Base-by-base conservation (phyloP, 768 basidiomycete species). In the Lactifluus piperatus region DNA sequence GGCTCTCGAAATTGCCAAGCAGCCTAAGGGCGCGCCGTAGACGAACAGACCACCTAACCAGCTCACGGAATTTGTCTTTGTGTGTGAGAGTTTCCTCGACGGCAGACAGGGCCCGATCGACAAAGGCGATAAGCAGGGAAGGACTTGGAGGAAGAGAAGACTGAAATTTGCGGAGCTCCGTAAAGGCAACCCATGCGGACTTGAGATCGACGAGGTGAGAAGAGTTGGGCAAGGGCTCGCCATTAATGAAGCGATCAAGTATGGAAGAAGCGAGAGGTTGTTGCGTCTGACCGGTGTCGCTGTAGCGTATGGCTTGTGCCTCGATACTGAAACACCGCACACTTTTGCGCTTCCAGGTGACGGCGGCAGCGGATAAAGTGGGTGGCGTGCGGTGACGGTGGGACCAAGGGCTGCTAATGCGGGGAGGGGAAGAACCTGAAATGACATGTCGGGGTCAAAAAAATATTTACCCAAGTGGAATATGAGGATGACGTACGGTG, bases 61-160 rank as follows among this genome's bases (percentile, higher is more conserved):
- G 50, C 24, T 62, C 55, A 4, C 47, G 60, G 51, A 48, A 27
- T 50, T 58, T 51, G 20, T 64, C 46, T 26, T 30, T 24, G 27
- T 41, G 36, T n/a, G 30, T 27, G 49, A 55, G 54, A 13, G 53
- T 30, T 20, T 18, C 46, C 47, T 64, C 64, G n/a, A 63, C n/a
- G 37, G 36, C 41, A 22, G 61, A 46, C 13, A 58, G 36, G 2
- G 54, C 57, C n/a, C 62, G 62, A 62, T 64, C 64, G 26, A 58
- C 49, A 26, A 64, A 64, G 22, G 20, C 30, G 43, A 64, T 48
- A 48, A 53, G 34, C 59, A 56, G 43, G 44, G 54, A 47, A 34
- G 54, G 30, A 16, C 32, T 29, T 9, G 30, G 49, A 7, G 56
- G 44, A 5, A 51, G 30, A 29, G 41, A 29, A 45, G 55, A n/a